phyloP scores from a whole-genome alignment of 192 early-diverging fungal species.

The Spinellus fusiger region DNA sequence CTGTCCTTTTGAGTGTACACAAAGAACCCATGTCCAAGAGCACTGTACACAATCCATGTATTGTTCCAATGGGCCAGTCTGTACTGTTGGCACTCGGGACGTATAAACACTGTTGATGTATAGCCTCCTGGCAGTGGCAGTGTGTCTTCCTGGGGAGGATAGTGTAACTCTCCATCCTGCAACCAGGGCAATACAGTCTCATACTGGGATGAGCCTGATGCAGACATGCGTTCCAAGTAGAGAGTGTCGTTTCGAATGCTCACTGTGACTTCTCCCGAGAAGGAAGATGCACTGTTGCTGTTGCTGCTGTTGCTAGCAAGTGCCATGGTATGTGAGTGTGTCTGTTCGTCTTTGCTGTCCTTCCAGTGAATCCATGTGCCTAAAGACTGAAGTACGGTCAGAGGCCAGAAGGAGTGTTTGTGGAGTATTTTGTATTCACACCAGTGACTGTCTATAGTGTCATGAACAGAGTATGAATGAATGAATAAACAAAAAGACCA shows the following conservation, averaged over 20 bases:
- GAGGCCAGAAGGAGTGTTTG: background rate
- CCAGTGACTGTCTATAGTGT: background rate
- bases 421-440: background rate
- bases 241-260: background rate
- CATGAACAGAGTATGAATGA: background rate
- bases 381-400: background rate
- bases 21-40: background rate
- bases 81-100: too few species aligned
- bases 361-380: background rate
- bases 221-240: background rate
- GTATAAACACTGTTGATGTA: too few species aligned
- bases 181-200: background rate
- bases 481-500: too few species aligned
- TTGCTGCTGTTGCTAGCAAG: background rate
- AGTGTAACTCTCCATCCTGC: background rate
- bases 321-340: background rate
- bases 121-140: too few species aligned
- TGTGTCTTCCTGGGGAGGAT: background rate
- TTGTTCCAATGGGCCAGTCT: too few species aligned
- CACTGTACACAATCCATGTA: background rate
- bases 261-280: background rate
- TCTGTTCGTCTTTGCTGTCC: background rate
- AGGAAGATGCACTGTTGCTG: too few species aligned
- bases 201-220: background rate
- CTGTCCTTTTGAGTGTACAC: background rate